Percentiles rank a stretch among this genome's conserved stretches.
phyloP scores from a whole-genome alignment of 2,329 filamentous ascomycete genomes.

The Fusarium odoratissimum region DNA sequence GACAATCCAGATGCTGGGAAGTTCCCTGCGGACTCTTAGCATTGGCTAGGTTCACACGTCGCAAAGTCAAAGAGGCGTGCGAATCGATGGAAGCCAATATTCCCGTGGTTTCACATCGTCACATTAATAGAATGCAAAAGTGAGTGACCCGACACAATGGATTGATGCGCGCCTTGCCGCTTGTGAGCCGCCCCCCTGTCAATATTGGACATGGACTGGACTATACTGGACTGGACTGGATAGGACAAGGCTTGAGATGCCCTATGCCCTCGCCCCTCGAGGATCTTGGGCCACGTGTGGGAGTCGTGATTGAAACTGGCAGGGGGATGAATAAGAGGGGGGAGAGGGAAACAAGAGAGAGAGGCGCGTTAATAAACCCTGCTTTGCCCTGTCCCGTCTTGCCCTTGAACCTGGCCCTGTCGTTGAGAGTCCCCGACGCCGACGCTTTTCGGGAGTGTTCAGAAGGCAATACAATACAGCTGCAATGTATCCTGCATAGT shows the following conservation, averaged over 20 bases:
- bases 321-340: background rate
- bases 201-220: constrained; percentile 9
- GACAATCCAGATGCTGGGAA: constrained; percentile 20
- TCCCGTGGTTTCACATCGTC: constrained; percentile 32
- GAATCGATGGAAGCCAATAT: constrained; percentile 4
- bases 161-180: constrained; percentile 47
- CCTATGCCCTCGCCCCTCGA: constrained; percentile 24
- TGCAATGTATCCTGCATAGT: background rate
- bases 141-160: constrained; percentile 46
- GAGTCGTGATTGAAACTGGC: constrained; percentile 25
- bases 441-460: constrained; percentile 20
- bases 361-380: constrained; percentile 5
- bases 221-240: background rate
- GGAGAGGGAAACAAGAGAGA: constrained; percentile 3
- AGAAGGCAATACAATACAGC: constrained; percentile 1
- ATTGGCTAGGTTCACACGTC: background rate
- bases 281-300: constrained; percentile 41
- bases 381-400: background rate
- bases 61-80: constrained; percentile 23
- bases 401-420: background rate
- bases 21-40: constrained; percentile 13
- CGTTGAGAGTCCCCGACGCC: constrained; percentile 8
- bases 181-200: constrained; percentile 34
- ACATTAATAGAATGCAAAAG: constrained; percentile 17
- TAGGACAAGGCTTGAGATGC: constrained; percentile 19